phyloP scores from a whole-genome alignment of 805 yeast species.

The Kuraishia hungarica region DNA sequence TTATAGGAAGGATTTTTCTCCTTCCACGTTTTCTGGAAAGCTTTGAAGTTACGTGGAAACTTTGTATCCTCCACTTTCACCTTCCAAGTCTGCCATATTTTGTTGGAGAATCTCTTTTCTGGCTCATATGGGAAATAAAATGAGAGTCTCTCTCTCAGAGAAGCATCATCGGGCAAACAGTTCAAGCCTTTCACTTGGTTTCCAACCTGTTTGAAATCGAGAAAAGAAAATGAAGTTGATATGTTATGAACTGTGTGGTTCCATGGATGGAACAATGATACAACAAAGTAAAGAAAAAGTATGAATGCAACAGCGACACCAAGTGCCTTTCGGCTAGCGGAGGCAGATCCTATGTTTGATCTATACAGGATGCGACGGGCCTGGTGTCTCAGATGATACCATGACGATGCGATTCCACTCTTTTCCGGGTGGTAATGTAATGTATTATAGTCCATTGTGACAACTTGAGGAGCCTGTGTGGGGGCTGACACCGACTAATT shows the following conservation, averaged over 20 bases:
- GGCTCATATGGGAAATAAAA: slow-evolving; percentile 72
- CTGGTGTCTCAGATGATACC: not conserved
- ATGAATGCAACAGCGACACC: not conserved
- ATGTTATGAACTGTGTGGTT: slow-evolving; percentile 2
- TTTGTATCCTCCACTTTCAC: slow-evolving; percentile 44
- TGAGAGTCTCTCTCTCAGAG: slow-evolving; percentile 50
- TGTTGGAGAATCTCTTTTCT: slow-evolving; percentile 56
- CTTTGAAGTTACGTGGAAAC: slow-evolving; percentile 46
- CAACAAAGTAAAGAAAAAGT: not conserved
- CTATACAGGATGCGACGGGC: not conserved
- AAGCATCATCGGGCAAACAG: slow-evolving; percentile 9
- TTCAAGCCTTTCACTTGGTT: slow-evolving; percentile 7
- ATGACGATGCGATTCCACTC: not conserved
- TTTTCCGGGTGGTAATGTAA: not conserved
- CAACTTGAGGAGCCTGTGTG: not conserved
- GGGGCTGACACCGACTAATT: not conserved
- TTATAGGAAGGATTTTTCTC: slow-evolving; percentile 45
- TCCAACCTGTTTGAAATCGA: slow-evolving; percentile 3
- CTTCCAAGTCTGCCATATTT: slow-evolving; percentile 96
- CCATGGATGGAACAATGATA: not conserved
- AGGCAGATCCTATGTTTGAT: not conserved
- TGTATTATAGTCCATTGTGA: not conserved
- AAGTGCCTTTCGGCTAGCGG: not conserved
- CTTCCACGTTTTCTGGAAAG: slow-evolving; percentile 57
- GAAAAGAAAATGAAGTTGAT: slow-evolving; percentile 6